Evolutionary conservation across 768 basidiomycete genomes (phyloP).

Genomic region (Calocera viscosa): DNA sequence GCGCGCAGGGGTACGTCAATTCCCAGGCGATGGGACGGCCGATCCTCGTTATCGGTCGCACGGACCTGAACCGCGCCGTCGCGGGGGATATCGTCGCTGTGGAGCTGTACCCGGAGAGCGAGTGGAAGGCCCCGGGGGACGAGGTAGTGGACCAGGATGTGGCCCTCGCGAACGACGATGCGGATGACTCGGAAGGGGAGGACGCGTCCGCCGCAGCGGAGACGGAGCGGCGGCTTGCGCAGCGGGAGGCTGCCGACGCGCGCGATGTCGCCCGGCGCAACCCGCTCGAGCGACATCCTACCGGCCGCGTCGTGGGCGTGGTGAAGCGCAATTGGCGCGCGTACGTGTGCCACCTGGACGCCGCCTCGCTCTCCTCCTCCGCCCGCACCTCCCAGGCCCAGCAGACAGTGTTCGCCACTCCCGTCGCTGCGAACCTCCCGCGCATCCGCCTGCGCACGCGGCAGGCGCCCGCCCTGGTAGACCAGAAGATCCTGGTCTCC

Average conservation of each 20-base stretch:
- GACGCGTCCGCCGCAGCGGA: conserved; percentile 25
- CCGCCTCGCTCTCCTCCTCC: conserved; percentile 68
- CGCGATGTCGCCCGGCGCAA: conserved; percentile 31
- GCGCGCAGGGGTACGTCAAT: conserved; percentile 58
- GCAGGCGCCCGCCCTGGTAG: conserved; percentile 75
- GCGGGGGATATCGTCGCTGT: conserved; percentile 88
- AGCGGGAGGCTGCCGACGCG: conserved; percentile 40
- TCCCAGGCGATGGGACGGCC: conserved; percentile 63
- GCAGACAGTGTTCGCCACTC: conserved; percentile 89
- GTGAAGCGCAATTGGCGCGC: conserved; percentile 94
- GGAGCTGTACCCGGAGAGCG: conserved; percentile 68
- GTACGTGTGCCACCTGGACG: conserved; percentile 94
- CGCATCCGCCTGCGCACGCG: conserved; percentile 90
- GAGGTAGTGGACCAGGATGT: conserved; percentile 90
- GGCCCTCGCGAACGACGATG: conserved; percentile 76
- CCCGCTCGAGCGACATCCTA: conserved; percentile 47
- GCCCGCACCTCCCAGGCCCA: conserved; percentile 66
- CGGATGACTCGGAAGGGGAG: conserved; percentile 49
- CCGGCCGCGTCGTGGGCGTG: conserved; percentile 80
- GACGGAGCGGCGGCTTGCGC: conserved; percentile 19
- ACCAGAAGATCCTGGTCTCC: conserved; percentile 91
- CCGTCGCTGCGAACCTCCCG: conserved; percentile 80
- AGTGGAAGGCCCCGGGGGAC: conserved; percentile 87
- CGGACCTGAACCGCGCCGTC: conserved; percentile 92
- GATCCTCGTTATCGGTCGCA: conserved; percentile 71